phyloP scores from a whole-genome alignment of 192 early-diverging fungal species.

The Pilaira anomala region DNA sequence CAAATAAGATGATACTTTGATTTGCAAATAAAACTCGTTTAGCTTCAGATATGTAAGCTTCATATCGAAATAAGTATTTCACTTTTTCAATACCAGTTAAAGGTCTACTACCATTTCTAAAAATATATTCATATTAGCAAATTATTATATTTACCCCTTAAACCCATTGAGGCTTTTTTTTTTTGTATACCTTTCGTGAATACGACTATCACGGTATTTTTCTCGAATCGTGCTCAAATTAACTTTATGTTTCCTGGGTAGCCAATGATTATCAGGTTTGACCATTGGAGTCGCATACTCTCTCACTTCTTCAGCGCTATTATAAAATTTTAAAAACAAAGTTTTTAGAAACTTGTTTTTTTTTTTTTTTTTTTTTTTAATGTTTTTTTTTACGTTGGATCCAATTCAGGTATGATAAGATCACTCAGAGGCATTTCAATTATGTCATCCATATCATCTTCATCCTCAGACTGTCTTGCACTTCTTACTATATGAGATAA shows the following conservation, averaged over 20 bases:
- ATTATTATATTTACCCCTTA: too few species aligned
- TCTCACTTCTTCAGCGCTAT: slow-evolving; percentile 30
- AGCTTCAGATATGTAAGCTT: background rate
- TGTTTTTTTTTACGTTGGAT: slow-evolving; percentile 13
- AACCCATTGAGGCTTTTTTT: too few species aligned
- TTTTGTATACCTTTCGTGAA: slow-evolving; percentile 26
- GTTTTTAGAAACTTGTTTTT: background rate
- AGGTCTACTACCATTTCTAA: background rate
- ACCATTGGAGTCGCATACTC: background rate
- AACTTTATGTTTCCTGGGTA: slow-evolving; percentile 13
- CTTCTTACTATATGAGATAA: slow-evolving; percentile 19
- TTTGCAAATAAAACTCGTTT: slow-evolving; percentile 18
- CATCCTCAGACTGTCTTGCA: slow-evolving; percentile 5
- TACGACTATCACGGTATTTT: slow-evolving; percentile 26
- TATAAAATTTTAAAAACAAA: background rate
- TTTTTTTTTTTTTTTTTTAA: background rate
- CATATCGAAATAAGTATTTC: slow-evolving; percentile 2
- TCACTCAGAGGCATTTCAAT: slow-evolving; percentile 7
- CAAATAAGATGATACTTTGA: slow-evolving; percentile 27
- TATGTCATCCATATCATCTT: background rate
- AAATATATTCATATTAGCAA: too few species aligned
- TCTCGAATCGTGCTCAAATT: slow-evolving; percentile 31
- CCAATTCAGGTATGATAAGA: slow-evolving; percentile 14
- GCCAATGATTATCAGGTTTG: background rate
- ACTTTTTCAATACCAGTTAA: background rate